phyloP scores from a whole-genome alignment of 345 rosid genomes.

The Heritiera littoralis region DNA sequence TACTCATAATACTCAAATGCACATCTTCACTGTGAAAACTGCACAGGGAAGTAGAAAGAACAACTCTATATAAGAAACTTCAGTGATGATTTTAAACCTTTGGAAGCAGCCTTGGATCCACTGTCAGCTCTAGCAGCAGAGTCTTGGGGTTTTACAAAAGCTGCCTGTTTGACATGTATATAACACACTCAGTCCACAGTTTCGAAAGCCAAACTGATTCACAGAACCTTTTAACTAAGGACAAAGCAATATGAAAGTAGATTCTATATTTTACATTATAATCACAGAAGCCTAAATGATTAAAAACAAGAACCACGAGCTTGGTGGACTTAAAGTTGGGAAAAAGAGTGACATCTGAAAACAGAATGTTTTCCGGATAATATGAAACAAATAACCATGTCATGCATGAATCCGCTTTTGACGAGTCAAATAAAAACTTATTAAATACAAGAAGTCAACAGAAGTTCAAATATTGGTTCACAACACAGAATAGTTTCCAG shows the following conservation, averaged over 20 bases:
- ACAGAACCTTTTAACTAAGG: not conserved
- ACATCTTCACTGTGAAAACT: not conserved
- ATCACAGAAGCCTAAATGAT: not conserved
- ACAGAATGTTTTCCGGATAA: not conserved
- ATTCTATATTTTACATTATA: not conserved
- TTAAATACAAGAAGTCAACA: not conserved
- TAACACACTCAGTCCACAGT: slow-evolving; percentile 10
- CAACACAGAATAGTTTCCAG: not conserved
- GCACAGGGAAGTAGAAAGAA: not conserved
- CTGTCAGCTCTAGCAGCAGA: slow-evolving; percentile 51
- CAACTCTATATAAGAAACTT: not conserved
- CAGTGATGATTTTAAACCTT: slow-evolving; percentile 48
- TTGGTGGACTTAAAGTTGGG: not conserved
- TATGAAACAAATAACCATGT: not conserved
- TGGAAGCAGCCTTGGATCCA: slow-evolving; percentile 58
- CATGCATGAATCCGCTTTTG: not conserved
- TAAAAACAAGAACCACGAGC: not conserved
- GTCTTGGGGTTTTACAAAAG: slow-evolving; percentile 57
- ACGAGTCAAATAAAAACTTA: not conserved
- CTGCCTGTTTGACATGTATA: slow-evolving; percentile 47
- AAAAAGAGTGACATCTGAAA: not conserved
- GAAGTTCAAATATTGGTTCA: not conserved
- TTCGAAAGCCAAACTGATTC: not conserved
- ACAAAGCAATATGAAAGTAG: not conserved
- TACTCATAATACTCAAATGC: not conserved